Conservation (phyloP, 768 basidiomycete genomes). For the Pisolithus albus region DNA sequence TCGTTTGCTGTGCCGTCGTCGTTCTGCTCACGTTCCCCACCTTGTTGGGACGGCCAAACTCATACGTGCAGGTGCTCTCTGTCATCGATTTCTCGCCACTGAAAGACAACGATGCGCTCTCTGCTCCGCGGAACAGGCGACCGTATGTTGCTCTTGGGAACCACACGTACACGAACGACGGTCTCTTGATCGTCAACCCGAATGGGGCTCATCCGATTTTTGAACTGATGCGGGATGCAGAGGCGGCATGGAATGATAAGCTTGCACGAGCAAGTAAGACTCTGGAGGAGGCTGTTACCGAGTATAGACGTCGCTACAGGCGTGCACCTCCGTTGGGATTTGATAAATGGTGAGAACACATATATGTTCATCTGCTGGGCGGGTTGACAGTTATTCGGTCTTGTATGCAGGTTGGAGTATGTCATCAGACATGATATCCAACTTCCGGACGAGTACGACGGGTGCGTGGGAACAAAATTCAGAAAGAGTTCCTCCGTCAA, state of each 20-base stretch:
- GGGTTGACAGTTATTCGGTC: background rate
- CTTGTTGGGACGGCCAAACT: too few relatives aligned
- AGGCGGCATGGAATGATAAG: slow-evolving; percentile 32
- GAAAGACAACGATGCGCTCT: too few relatives aligned
- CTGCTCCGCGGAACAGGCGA: too few relatives aligned
- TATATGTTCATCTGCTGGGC: background rate
- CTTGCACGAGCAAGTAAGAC: slow-evolving; percentile 29
- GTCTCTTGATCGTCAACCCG: slow-evolving; percentile 29
- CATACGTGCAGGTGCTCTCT: too few relatives aligned
- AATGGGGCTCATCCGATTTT: slow-evolving; percentile 38
- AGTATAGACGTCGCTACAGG: slow-evolving; percentile 31
- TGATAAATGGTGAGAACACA: slow-evolving; percentile 32
- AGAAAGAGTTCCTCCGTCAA: slow-evolving; percentile 62
- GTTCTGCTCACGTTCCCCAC: too few relatives aligned
- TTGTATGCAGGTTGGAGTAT: slow-evolving; percentile 34
- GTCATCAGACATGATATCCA: slow-evolving; percentile 32
- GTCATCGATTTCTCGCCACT: too few relatives aligned
- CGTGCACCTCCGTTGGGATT: slow-evolving; percentile 36
- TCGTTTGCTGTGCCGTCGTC: too few relatives aligned
- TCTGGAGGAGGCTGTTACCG: slow-evolving; percentile 30
- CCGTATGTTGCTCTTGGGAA: background rate
- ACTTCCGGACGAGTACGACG: slow-evolving; percentile 42
- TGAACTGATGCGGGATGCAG: slow-evolving; percentile 33
- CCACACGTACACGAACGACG: slow-evolving; percentile 22
- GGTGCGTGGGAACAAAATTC: slow-evolving; percentile 42